phyloP scores from a whole-genome alignment of 345 rosid genomes.

The Moricandia moricandioides region DNA sequence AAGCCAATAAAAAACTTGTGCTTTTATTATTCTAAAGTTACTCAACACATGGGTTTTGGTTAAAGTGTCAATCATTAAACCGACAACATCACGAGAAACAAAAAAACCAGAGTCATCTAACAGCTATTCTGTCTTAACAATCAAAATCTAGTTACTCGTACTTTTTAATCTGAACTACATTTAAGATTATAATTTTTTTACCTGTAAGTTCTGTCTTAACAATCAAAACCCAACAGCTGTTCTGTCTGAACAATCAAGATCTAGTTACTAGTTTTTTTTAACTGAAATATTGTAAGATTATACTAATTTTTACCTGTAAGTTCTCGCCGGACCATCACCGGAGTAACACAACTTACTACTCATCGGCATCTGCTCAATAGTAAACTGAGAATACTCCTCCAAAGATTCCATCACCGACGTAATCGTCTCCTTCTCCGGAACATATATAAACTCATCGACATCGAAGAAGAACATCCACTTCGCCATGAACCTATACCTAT shows the following conservation, averaged over 20 bases:
- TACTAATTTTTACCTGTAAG: conserved; percentile 49
- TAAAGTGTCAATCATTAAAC: conserved; percentile 10
- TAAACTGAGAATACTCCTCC: conserved; percentile 58
- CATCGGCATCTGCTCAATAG: conserved; percentile 88
- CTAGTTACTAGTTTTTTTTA: not conserved
- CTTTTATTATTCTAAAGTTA: conserved; percentile 10
- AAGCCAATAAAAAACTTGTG: conserved; percentile 19
- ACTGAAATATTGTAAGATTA: not conserved
- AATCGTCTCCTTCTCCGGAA: conserved; percentile 54
- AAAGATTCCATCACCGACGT: conserved; percentile 64
- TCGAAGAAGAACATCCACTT: conserved; percentile 97
- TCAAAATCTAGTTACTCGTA: not conserved
- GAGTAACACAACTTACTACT: conserved; percentile 62
- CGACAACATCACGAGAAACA: conserved; percentile 1
- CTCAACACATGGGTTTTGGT: conserved; percentile 30
- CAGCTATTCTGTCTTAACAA: not conserved
- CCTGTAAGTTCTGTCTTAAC: conserved; percentile 54
- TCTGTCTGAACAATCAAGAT: not conserved
- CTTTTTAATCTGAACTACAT: not conserved
- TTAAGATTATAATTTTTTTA: conserved; percentile 5
- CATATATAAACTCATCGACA: conserved; percentile 72
- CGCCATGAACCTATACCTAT: conserved; percentile 66
- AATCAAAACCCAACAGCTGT: not conserved
- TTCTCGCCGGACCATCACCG: conserved; percentile 56
- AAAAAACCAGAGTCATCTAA: not conserved